Evolutionary conservation across 2,329 filamentous ascomycete species (phyloP).

Genomic region (Phialophora tarda): DNA sequence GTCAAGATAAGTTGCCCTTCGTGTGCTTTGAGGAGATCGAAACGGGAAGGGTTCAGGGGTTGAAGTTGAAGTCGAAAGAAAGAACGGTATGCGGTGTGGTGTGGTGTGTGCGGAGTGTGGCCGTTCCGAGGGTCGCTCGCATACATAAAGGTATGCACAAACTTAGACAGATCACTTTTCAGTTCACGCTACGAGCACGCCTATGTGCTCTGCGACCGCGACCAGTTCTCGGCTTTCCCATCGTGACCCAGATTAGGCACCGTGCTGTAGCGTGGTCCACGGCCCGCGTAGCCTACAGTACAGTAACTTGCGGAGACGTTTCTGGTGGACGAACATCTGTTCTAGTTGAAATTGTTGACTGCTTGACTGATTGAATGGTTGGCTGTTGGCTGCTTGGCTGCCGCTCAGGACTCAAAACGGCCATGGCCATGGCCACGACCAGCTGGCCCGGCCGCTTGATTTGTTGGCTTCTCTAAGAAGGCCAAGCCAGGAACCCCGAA

Average conservation of each 20-base stretch:
- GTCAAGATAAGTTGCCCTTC: not conserved
- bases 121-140: not conserved
- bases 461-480: too few relatives aligned
- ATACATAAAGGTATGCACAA: too few relatives aligned
- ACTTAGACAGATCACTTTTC: too few relatives aligned
- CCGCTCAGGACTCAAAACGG: not conserved
- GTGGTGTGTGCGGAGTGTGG: not conserved
- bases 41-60: not conserved
- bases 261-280: not conserved
- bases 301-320: not conserved
- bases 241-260: not conserved
- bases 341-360: not conserved
- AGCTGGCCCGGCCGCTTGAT: not conserved
- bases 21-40: not conserved
- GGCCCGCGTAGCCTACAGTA: not conserved
- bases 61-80: not conserved
- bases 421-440: not conserved
- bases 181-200: too few relatives aligned
- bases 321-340: not conserved
- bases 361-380: not conserved
- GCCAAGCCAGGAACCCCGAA: too few relatives aligned
- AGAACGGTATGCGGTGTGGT: not conserved
- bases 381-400: too few relatives aligned
- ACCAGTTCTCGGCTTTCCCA: not conserved
- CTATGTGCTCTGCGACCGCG: too few relatives aligned